Evolutionary conservation across 78 protist genomes (phyloP).

Genomic region (Salpingoeca rosetta): DNA sequence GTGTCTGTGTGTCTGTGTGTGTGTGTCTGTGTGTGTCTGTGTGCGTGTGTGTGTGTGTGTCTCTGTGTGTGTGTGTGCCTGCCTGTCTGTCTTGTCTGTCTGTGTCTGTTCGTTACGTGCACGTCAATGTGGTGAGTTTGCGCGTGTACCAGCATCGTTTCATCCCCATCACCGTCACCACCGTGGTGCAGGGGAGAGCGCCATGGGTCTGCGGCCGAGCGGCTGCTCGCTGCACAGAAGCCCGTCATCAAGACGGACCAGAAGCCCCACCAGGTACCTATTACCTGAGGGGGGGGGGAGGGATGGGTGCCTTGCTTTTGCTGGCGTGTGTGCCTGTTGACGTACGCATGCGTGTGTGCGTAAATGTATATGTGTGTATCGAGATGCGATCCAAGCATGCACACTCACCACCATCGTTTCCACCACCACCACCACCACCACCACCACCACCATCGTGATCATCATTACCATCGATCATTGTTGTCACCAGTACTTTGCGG

Average conservation of each 20-base stretch:
- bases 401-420: no score
- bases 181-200: background rate
- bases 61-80: background rate
- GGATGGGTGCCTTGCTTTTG: no score
- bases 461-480: no score
- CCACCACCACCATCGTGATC: no score
- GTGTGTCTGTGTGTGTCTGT: background rate
- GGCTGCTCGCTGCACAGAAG: constrained; percentile 18
- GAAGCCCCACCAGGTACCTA: background rate
- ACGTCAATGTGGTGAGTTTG: background rate
- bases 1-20: background rate
- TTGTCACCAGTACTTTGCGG: no score
- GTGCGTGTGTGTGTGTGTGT: background rate
- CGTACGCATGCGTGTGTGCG: no score
- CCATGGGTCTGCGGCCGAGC: constrained; percentile 8
- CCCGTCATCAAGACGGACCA: background rate
- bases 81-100: background rate
- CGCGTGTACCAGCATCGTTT: background rate
- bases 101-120: background rate
- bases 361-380: no score
- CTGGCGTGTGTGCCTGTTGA: no score
- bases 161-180: background rate
- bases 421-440: no score
- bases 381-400: no score
- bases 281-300: no score